Evolutionary conservation across 2,329 filamentous ascomycete genomes (phyloP).

Genomic region (Stagonosporopsis vannaccii): DNA sequence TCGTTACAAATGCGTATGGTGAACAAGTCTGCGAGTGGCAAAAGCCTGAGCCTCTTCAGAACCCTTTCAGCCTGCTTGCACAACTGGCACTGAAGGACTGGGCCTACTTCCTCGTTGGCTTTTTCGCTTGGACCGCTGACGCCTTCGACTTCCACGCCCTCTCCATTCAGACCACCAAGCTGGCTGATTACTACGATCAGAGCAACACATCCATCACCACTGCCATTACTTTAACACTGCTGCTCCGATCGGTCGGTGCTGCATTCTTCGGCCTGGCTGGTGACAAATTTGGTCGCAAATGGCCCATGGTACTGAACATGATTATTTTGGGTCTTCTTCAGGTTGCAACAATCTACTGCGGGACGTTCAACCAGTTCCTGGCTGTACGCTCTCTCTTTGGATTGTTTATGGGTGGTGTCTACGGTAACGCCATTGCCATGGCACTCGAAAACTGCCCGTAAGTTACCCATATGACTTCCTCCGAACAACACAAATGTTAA

Average conservation of each 20-base stretch:
- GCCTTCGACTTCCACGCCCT: constrained; percentile 86
- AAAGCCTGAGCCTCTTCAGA: constrained; percentile 68
- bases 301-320: constrained; percentile 85
- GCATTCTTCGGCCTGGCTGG: constrained; percentile 78
- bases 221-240: constrained; percentile 76
- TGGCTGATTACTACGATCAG: constrained; percentile 65
- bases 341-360: constrained; percentile 78
- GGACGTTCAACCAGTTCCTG: constrained; percentile 76
- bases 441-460: constrained; percentile 76
- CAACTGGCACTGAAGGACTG: constrained; percentile 72
- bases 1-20: constrained; percentile 69
- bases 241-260: constrained; percentile 77
- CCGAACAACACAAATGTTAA: constrained; percentile 31
- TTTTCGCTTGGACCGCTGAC: constrained; percentile 80
- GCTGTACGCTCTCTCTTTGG: constrained; percentile 77
- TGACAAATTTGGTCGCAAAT: constrained; percentile 82
- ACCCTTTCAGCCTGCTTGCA: constrained; percentile 73
- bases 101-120: constrained; percentile 77
- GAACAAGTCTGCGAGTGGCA: constrained; percentile 74
- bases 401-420: constrained; percentile 82
- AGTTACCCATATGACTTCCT: constrained; percentile 35
- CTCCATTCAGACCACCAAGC: constrained; percentile 77
- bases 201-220: constrained; percentile 75
- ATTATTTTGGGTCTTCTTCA: constrained; percentile 73
- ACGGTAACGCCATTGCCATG: constrained; percentile 80